Evolutionary conservation across 2,329 filamentous ascomycete species (phyloP).

Genomic region (Dryadomyces sulphureus): DNA sequence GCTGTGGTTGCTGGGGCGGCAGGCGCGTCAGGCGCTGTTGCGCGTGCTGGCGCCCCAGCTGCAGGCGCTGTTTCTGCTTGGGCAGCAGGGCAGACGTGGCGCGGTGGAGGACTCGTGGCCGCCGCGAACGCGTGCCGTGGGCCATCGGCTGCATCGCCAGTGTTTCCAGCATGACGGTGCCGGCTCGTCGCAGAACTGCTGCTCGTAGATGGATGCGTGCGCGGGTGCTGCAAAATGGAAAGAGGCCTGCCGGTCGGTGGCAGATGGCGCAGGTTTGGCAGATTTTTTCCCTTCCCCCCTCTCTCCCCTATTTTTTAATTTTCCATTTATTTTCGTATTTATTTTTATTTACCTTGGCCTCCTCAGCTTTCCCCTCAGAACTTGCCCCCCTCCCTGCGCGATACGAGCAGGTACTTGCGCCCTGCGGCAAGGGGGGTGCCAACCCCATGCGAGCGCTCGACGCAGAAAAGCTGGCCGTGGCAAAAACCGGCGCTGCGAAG

Average conservation of each 20-base stretch:
- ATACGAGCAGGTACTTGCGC: too few relatives aligned
- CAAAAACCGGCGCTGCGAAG: too few relatives aligned
- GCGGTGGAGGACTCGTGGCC: slow-evolving; percentile 10
- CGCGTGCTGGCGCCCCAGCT: slow-evolving; percentile 1
- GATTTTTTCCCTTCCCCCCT: not conserved
- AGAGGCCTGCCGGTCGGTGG: not conserved
- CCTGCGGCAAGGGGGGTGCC: too few relatives aligned
- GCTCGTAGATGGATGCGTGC: too few relatives aligned
- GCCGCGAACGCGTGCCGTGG: slow-evolving; percentile 13
- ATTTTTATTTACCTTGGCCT: not conserved
- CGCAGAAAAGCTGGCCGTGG: too few relatives aligned
- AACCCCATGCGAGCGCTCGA: too few relatives aligned
- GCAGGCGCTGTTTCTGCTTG: slow-evolving; percentile 7
- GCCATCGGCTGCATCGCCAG: slow-evolving; percentile 11
- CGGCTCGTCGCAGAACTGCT: not conserved
- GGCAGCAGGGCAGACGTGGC: slow-evolving; percentile 9
- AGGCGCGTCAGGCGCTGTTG: not conserved
- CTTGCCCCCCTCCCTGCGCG: too few relatives aligned
- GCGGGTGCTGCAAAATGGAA: too few relatives aligned
- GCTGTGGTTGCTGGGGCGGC: not conserved
- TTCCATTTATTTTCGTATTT: not conserved
- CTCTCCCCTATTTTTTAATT: not conserved
- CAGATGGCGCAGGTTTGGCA: not conserved
- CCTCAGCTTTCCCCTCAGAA: not conserved
- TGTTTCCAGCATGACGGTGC: slow-evolving; percentile 11